These are phyloP conservation scores for Maudiozyma barnettii DNA, from an alignment of 805 yeast species.

Conservation along the genomic window DNA sequence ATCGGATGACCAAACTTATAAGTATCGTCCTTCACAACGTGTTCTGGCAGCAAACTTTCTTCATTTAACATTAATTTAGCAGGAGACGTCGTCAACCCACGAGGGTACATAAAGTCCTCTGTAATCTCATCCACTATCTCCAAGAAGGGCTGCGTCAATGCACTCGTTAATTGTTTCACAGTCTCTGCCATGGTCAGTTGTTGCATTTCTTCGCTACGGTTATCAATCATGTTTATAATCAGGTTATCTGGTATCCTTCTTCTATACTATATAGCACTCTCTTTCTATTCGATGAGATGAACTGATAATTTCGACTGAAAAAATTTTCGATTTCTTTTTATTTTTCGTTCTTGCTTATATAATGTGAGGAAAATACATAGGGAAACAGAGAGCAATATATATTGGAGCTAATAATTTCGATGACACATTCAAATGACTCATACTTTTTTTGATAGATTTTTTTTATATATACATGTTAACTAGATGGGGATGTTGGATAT, in stretches of 20 bases:
- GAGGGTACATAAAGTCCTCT: conserved; percentile 25
- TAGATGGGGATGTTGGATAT: too few relatives aligned
- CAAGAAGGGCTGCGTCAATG: background rate
- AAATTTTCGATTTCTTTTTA: too few relatives aligned
- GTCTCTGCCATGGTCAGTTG: background rate
- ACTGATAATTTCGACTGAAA: background rate
- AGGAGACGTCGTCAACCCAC: conserved; percentile 5
- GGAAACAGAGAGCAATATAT: too few relatives aligned
- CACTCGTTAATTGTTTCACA: background rate
- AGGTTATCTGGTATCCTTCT: too few relatives aligned
- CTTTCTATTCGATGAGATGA: background rate
- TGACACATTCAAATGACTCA: too few relatives aligned
- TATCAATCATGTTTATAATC: too few relatives aligned
- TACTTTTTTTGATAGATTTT: too few relatives aligned
- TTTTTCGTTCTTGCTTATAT: background rate
- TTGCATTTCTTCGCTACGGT: too few relatives aligned
- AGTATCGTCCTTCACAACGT: background rate
- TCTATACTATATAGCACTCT: too few relatives aligned
- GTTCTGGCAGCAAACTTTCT: background rate
- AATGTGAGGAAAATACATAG: background rate
- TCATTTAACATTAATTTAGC: conserved; percentile 2
- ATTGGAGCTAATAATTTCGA: background rate
- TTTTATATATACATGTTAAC: too few relatives aligned
- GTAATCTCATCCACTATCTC: conserved; percentile 15
- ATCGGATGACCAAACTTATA: conserved; percentile 20